Evolutionary conservation across 768 basidiomycete species (phyloP), one percentile per base, ranked within the genome.

Genomic region (Agaricus sinodeliciosus): DNA sequence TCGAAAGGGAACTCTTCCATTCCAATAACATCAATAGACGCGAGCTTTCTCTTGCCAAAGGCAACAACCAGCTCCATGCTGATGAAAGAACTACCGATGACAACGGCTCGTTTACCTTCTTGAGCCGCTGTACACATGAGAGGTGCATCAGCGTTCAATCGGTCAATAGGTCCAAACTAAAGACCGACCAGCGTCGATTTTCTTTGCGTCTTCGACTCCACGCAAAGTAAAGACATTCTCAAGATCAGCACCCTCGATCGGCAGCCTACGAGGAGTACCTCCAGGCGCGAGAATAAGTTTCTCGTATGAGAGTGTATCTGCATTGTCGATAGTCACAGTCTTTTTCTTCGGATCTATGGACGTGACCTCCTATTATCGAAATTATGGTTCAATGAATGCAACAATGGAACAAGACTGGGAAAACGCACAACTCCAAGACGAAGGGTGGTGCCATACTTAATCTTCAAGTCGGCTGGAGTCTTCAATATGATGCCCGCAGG

Each of bases 11-110:
- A 75, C 49, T 83, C 77, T 59, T 88, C 87, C 82, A 84, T 84
- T 1, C 91, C 92, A 49, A 96, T 79, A 55, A 95, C 84, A 57
- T 89, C 83, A 41, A 94, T 84, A 27, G 84, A 86, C 11, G 85
- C 85, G 18, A 91, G 82, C 58, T 86, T 85, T 49, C 87, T 82
- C 59, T 82, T 82, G 7, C 80, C 67, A 2, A 87, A 68, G 0
- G 90, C 87, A n/a, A 73, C 76, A 6, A 90, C 90, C n/a, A 92
- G 72, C 65, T 94, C 90, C 90, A 96, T 90, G 51, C 87, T 82
- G 60, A 96, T 96, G 71, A 94, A 96, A 12, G 87, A 90, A 46
- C 84, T 87, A 2, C 94, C 94, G 57, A 95, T 85, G 11, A 94
- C 79, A 28, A 92, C 90, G 55, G 87, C 66, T 45, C 74, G 74